Conservation (phyloP, 192 early-diverging fungal genomes). For the Lobosporangium transversale region DNA sequence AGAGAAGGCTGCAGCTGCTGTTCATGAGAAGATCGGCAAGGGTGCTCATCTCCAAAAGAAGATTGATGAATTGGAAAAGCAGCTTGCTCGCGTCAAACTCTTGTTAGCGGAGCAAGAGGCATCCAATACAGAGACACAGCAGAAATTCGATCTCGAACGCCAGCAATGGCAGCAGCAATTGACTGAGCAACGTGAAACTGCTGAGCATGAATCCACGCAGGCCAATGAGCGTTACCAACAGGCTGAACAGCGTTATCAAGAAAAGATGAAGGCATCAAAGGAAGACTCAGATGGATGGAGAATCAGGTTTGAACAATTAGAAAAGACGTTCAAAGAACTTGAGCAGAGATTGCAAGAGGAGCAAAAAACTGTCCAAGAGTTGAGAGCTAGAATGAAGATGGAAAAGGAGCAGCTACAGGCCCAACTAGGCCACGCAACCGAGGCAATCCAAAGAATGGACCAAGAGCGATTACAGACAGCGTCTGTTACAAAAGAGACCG, state of each 20-base stretch:
- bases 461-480: not conserved
- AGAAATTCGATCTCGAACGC: slow-evolving; percentile 13
- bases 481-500: not conserved
- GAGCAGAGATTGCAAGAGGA: slow-evolving; percentile 27
- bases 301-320: slow-evolving; percentile 19
- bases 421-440: slow-evolving; percentile 8
- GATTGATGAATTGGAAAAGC: slow-evolving; percentile 36
- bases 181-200: not conserved
- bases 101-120: slow-evolving; percentile 35
- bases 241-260: not conserved
- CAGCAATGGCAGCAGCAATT: slow-evolving; percentile 24
- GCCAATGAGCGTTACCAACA: not conserved
- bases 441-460: slow-evolving; percentile 11
- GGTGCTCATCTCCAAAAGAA: slow-evolving; percentile 22
- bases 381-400: slow-evolving; percentile 12
- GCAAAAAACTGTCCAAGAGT: slow-evolving; percentile 11
- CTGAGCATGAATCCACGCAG: slow-evolving; percentile 5
- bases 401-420: slow-evolving; percentile 19
- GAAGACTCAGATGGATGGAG: slow-evolving; percentile 25
- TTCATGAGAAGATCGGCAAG: slow-evolving; percentile 28
- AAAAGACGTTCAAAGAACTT: slow-evolving; percentile 16
- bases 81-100: slow-evolving; percentile 10
- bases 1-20: slow-evolving; percentile 31
- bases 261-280: slow-evolving; percentile 9
- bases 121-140: not conserved